Evolutionary conservation across 2,329 filamentous ascomycete genomes (phyloP).

Genomic region (Myriosclerotinia scirpicola): DNA sequence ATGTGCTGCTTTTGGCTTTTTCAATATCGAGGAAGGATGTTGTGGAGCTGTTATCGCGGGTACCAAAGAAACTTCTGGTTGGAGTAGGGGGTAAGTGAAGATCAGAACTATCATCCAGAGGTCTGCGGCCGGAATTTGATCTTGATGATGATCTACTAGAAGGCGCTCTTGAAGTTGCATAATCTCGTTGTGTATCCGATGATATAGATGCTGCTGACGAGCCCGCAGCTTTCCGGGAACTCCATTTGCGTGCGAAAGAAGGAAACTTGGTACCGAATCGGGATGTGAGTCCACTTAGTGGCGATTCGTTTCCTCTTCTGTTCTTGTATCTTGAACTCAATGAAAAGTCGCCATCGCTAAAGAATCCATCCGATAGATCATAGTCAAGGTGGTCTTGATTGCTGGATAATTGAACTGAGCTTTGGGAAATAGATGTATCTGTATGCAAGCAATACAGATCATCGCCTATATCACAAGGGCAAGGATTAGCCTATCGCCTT

Average conservation of each 20-base stretch:
- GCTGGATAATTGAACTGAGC: conserved; percentile 42
- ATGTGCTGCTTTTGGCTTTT: conserved; percentile 50
- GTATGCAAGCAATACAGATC: conserved; percentile 58
- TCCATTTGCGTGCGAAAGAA: conserved; percentile 55
- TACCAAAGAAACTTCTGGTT: conserved; percentile 62
- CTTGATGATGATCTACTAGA: conserved; percentile 80
- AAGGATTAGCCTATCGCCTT: conserved; percentile 22
- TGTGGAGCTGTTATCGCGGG: conserved; percentile 49
- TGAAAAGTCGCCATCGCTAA: conserved; percentile 62
- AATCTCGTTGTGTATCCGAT: conserved; percentile 33
- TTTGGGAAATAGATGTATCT: conserved; percentile 41
- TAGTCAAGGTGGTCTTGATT: conserved; percentile 59
- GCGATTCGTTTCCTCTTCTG: conserved; percentile 57
- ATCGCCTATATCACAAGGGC: conserved; percentile 52
- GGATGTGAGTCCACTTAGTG: conserved; percentile 61
- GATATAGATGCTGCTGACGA: conserved; percentile 29
- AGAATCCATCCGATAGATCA: conserved; percentile 60
- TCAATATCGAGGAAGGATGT: conserved; percentile 52
- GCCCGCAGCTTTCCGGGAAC: conserved; percentile 48
- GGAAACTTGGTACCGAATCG: conserved; percentile 62
- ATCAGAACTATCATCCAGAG: conserved; percentile 48
- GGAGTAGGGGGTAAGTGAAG: conserved; percentile 60
- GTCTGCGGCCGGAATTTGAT: conserved; percentile 57
- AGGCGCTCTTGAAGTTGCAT: conserved; percentile 54
- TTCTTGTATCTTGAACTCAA: conserved; percentile 54